phyloP scores from a whole-genome alignment of 306 rosid genomes.

The Purshia tridentata region DNA sequence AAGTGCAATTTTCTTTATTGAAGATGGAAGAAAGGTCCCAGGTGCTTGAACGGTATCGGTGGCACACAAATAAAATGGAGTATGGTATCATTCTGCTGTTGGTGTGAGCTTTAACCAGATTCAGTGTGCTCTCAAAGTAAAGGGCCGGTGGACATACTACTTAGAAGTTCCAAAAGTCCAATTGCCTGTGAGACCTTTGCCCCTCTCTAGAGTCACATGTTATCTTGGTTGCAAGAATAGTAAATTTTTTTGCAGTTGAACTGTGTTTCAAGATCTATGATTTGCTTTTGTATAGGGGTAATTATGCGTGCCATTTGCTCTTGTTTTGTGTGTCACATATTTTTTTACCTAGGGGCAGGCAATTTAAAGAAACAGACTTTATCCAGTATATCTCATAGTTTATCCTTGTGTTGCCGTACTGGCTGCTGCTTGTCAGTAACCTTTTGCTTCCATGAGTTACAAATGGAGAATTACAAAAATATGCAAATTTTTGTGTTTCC shows the following conservation, averaged over 20 bases:
- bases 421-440: background rate
- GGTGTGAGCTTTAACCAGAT: conserved; percentile 20
- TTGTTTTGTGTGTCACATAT: conserved; percentile 8
- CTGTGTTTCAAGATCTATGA: background rate
- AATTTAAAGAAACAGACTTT: background rate
- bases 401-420: background rate
- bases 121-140: conserved; percentile 31
- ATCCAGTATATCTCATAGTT: background rate
- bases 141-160: conserved; percentile 9
- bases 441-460: conserved; percentile 6
- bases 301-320: conserved; percentile 7
- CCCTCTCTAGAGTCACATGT: conserved; percentile 2
- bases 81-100: conserved; percentile 12
- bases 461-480: background rate
- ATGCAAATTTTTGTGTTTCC: background rate
- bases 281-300: conserved; percentile 17
- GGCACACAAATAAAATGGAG: conserved; percentile 23
- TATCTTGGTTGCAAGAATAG: conserved; percentile 7
- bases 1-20: conserved; percentile 88
- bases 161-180: background rate
- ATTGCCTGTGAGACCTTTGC: conserved; percentile 10
- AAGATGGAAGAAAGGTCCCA: conserved; percentile 97
- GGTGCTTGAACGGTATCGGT: conserved; percentile 65
- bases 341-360: background rate
- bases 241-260: background rate